These are phyloP conservation scores for Crucibulum laeve DNA, from an alignment of 768 basidiomycete genomes.

Conservation along the genomic window DNA sequence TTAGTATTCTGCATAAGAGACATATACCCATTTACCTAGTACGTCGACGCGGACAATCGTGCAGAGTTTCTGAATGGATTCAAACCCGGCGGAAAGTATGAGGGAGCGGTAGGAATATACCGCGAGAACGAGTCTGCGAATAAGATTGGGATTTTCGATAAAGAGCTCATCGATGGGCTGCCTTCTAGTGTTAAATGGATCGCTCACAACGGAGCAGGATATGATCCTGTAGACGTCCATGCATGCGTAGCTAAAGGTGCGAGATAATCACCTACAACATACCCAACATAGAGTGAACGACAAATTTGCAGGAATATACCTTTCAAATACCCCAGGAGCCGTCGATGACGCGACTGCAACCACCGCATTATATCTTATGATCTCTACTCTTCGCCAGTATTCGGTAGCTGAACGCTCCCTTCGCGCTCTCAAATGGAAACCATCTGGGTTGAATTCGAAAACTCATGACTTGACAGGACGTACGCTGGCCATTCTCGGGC, in stretches of 20 bases:
- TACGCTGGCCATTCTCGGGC: conserved; percentile 69
- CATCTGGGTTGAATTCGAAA: conserved; percentile 35
- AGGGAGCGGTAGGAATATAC: conserved; percentile 71
- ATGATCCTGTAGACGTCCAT: conserved; percentile 80
- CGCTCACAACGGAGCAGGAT: conserved; percentile 90
- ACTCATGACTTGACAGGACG: conserved; percentile 64
- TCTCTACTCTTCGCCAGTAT: conserved; percentile 75
- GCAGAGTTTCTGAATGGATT: conserved; percentile 66
- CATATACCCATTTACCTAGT: conserved; percentile 15
- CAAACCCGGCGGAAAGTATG: conserved; percentile 67
- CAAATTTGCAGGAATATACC: conserved; percentile 56
- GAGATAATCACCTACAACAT: conserved; percentile 4
- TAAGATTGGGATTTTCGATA: conserved; percentile 74
- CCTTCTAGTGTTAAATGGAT: conserved; percentile 77
- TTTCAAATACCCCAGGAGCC: conserved; percentile 88
- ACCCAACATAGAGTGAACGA: background rate
- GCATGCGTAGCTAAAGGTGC: conserved; percentile 70
- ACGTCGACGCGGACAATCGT: conserved; percentile 55
- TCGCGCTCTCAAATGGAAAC: conserved; percentile 60
- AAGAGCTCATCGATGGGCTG: conserved; percentile 67
- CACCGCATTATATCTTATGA: conserved; percentile 77
- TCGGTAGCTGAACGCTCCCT: conserved; percentile 58
- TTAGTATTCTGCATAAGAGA: background rate
- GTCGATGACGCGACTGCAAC: conserved; percentile 92
- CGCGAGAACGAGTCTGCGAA: conserved; percentile 65